phyloP scores from a whole-genome alignment of 805 yeast species.

The Yarrowia divulgata region DNA sequence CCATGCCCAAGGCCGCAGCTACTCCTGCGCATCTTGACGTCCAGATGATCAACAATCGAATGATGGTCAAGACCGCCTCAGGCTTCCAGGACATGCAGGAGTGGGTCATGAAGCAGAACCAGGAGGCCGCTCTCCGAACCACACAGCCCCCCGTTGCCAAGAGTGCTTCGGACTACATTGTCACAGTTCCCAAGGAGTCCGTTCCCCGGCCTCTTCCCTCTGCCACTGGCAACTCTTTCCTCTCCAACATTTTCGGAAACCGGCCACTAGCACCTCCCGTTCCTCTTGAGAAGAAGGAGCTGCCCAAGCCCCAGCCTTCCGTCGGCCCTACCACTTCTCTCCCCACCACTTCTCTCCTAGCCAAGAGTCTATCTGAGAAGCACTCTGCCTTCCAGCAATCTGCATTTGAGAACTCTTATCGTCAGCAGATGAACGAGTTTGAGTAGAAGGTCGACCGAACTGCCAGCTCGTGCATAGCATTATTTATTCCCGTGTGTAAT shows the following conservation, averaged over 20 bases:
- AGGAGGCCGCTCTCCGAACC: constrained; percentile 23
- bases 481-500: constrained; percentile 34
- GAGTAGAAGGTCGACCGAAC: constrained; percentile 3
- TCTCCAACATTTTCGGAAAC: constrained; percentile 32
- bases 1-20: constrained; percentile 1
- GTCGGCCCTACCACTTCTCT: constrained; percentile 21
- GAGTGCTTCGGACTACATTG: constrained; percentile 32
- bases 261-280: constrained; percentile 29
- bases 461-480: constrained; percentile 10
- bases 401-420: constrained; percentile 29
- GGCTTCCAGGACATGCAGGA: constrained; percentile 47
- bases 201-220: neutral
- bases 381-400: constrained; percentile 25
- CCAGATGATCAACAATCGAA: constrained; percentile 45
- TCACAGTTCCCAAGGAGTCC: constrained; percentile 34
- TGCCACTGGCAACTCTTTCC: constrained; percentile 22
- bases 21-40: constrained; percentile 41
- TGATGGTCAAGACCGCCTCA: constrained; percentile 45
- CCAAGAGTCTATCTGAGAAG: constrained; percentile 20
- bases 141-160: constrained; percentile 1
- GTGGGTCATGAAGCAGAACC: constrained; percentile 44
- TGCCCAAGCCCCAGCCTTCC: neutral
- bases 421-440: constrained; percentile 36
- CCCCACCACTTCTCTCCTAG: constrained; percentile 15
- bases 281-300: constrained; percentile 24